Conservation (phyloP, 305 asterid species). For the Fraxinus greggii region DNA sequence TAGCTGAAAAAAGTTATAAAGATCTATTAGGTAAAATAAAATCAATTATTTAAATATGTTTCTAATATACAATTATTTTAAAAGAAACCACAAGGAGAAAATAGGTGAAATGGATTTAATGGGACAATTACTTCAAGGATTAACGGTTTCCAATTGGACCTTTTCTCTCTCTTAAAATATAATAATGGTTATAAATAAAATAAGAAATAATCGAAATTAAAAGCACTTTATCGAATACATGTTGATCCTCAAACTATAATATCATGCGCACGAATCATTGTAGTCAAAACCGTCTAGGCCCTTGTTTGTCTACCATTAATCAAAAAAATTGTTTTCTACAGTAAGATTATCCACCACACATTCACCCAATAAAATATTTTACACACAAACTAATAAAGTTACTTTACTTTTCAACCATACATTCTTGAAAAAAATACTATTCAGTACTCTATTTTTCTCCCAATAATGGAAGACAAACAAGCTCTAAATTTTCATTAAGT, state of each 20-base stretch:
- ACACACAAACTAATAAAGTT: no score
- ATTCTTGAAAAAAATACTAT: no score
- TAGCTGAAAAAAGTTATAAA: no score
- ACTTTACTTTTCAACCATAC: no score
- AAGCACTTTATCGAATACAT: neutral
- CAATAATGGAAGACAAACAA: no score
- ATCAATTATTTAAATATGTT: neutral
- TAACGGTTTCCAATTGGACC: neutral
- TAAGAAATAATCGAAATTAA: neutral
- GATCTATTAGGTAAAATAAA: neutral
- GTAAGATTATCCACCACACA: no score
- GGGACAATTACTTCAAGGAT: neutral
- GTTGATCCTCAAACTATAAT: neutral
- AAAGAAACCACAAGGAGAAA: neutral
- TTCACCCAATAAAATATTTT: no score
- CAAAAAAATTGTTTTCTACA: no score
- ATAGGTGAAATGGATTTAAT: neutral
- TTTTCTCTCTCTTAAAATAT: neutral
- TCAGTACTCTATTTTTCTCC: no score
- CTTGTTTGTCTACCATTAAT: no score
- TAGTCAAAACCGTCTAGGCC: neutral
- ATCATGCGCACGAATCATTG: neutral
- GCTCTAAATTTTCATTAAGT: neutral
- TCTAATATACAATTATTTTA: no score
- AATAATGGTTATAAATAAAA: neutral